Base-by-base conservation (phyloP, 495 filamentous ascomycete species). In the Opeltia flavorubescens region DNA sequence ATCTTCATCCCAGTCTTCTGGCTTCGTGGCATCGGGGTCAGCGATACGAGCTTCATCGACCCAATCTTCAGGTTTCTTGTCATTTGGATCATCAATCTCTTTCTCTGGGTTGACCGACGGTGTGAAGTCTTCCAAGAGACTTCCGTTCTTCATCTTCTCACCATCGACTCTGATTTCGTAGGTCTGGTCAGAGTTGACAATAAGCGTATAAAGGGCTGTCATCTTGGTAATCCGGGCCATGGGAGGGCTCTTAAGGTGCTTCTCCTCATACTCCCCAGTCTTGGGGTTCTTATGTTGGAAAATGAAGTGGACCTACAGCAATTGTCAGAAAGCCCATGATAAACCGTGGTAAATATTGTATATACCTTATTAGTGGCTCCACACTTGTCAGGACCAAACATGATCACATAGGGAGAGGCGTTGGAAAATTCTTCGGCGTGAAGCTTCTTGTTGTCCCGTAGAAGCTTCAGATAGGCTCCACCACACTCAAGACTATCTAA, bases 211-310 rank as follows among this genome's bases (percentile, higher is more conserved):
- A 38, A 99, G 78, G 55, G 89, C 79, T 45, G 86, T 83, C 52
- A 82, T 78, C 78, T 95, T 95, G 69, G 76, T 75, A 62, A 89
- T 93, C 58, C 80, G 81, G 59, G 89, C 88, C 43, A 80, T 69
- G 34, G 93, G 87, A 33, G 91, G 79, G 56, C 75, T 74, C 63
- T 77, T 83, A 45, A 96, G 75, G 70, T 99, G 93, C 79, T 99
- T 99, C 83, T 99, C 93, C 76, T 96, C 91, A 58, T 99, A 99
- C 67, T 95, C 89, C 66, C 91, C 89, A 42, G 87, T 95, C 84
- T 95, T 96, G 59, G 93, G 93, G 78, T 96, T 99, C 83, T 96
- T 99, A 84, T 96, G 93, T 63, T 91, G 89, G 83, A 99, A 93
- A 68, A 99, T 99, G 70, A 99, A 94, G 76, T 99, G 93, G 47